Conservation (phyloP, 768 basidiomycete species). For the Collybiopsis luxurians region DNA sequence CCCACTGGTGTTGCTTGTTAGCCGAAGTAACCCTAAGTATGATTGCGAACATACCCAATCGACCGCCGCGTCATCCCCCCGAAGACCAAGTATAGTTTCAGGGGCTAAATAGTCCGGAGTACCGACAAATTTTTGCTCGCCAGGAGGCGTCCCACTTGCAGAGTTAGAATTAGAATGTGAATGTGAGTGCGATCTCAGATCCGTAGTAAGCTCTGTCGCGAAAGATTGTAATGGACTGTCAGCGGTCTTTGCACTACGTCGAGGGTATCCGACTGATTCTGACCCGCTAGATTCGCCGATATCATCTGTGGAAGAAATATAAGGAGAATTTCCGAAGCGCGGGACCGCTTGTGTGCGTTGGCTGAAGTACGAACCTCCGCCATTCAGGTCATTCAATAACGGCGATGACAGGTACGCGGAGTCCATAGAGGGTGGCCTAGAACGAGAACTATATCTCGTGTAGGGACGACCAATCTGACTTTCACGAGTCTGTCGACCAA, state of each 20-base stretch:
- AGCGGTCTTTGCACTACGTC: slow-evolving; percentile 44
- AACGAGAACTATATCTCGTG: slow-evolving; percentile 62
- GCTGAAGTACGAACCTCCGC: slow-evolving; percentile 78
- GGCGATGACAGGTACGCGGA: slow-evolving; percentile 79
- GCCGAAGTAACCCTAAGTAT: neutral
- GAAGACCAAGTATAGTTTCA: slow-evolving; percentile 91
- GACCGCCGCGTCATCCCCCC: slow-evolving; percentile 91
- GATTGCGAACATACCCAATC: slow-evolving; percentile 77
- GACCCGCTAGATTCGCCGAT: slow-evolving; percentile 67
- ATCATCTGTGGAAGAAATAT: slow-evolving; percentile 74
- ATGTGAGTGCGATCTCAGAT: slow-evolving; percentile 75
- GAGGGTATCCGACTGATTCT: slow-evolving; percentile 37
- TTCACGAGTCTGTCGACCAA: slow-evolving; percentile 92
- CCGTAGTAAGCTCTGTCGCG: slow-evolving; percentile 80
- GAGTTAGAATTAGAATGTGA: slow-evolving; percentile 37
- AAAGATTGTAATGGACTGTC: slow-evolving; percentile 88
- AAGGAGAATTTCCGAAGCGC: slow-evolving; percentile 62
- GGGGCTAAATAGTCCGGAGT: slow-evolving; percentile 98
- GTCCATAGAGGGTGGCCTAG: slow-evolving; percentile 80
- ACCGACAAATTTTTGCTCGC: slow-evolving; percentile 93
- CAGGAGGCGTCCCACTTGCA: slow-evolving; percentile 62
- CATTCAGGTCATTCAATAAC: slow-evolving; percentile 52
- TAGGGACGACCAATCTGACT: slow-evolving; percentile 46
- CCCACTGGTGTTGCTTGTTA: slow-evolving; percentile 66
- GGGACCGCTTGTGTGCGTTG: slow-evolving; percentile 60